Evolutionary conservation across 805 yeast genomes (phyloP).

Genomic region (Suhomyces sp.): DNA sequence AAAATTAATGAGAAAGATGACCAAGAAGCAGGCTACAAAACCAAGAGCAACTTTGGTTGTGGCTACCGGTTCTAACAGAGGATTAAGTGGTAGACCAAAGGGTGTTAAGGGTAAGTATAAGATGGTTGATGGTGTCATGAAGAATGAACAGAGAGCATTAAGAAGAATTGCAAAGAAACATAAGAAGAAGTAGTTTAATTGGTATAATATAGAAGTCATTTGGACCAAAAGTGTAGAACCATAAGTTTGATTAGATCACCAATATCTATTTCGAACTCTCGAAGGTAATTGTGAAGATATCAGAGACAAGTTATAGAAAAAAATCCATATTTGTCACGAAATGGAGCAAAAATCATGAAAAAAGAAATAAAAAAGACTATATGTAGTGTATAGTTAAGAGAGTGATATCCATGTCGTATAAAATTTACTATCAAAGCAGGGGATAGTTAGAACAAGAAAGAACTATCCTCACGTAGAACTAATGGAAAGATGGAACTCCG

Average conservation of each 20-base stretch:
- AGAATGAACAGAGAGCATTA: slow-evolving; percentile 94
- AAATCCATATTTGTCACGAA: background rate
- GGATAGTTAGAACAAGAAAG: background rate
- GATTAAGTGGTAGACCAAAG: slow-evolving; percentile 90
- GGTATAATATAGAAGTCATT: background rate
- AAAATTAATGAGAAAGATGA: slow-evolving; percentile 75
- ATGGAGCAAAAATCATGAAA: background rate
- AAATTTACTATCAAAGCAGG: background rate
- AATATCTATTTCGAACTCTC: too few relatives aligned
- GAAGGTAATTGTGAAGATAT: too few relatives aligned
- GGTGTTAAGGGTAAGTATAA: slow-evolving; percentile 97
- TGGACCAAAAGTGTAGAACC: background rate
- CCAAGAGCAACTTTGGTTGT: slow-evolving; percentile 87
- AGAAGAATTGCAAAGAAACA: slow-evolving; percentile 85
- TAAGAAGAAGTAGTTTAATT: slow-evolving; percentile 43
- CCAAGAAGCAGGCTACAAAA: slow-evolving; percentile 65
- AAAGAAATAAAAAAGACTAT: too few relatives aligned
- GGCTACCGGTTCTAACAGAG: slow-evolving; percentile 82
- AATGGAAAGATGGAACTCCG: background rate
- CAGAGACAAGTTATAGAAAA: too few relatives aligned
- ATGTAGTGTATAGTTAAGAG: background rate
- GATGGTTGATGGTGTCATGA: slow-evolving; percentile 98
- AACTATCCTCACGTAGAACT: background rate
- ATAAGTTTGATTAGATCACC: too few relatives aligned
- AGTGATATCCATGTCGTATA: background rate